A percentile compares a stretch with the other conserved stretches of the same genome.
Conservation (phyloP, 2,329 filamentous ascomycete genomes). For the Fusarium ramigenum region DNA sequence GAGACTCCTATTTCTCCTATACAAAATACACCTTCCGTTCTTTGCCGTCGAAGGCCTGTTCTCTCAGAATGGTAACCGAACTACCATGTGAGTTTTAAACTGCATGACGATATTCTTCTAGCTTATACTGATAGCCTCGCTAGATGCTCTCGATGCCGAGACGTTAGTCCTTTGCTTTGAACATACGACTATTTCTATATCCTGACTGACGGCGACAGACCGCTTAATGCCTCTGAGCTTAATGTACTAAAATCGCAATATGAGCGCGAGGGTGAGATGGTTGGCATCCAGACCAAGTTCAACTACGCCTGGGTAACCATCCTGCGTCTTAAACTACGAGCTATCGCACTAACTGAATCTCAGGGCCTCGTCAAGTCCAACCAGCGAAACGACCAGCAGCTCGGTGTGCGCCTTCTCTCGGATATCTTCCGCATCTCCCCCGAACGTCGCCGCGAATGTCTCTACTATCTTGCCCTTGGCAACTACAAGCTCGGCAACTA, state of each 20-base stretch:
- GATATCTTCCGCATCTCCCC: constrained; percentile 96
- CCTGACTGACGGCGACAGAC: constrained; percentile 59
- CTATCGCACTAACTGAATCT: not conserved
- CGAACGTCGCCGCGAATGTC: constrained; percentile 94
- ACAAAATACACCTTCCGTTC: not conserved
- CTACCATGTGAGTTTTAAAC: constrained; percentile 56
- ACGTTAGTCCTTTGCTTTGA: constrained; percentile 66
- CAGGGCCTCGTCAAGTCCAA: constrained; percentile 93
- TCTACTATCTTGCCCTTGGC: constrained; percentile 96
- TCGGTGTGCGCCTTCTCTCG: constrained; percentile 90
- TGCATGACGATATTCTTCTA: not conserved
- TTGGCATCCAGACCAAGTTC: constrained; percentile 98
- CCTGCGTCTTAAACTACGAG: not conserved
- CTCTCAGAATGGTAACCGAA: constrained; percentile 56
- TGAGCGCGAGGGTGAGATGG: constrained; percentile 97
- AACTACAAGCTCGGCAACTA: constrained; percentile 99
- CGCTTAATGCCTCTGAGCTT: constrained; percentile 90
- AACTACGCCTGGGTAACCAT: constrained; percentile 93
- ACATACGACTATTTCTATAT: not conserved
- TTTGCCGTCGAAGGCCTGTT: not conserved
- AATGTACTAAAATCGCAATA: constrained; percentile 93
- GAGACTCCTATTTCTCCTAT: not conserved
- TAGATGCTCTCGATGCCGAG: constrained; percentile 97
- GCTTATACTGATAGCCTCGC: constrained; percentile 17
- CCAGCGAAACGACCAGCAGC: constrained; percentile 85